These are phyloP conservation scores for Aspergillus conjunctus DNA, from an alignment of 495 filamentous ascomycete genomes.

Conservation along the genomic window DNA sequence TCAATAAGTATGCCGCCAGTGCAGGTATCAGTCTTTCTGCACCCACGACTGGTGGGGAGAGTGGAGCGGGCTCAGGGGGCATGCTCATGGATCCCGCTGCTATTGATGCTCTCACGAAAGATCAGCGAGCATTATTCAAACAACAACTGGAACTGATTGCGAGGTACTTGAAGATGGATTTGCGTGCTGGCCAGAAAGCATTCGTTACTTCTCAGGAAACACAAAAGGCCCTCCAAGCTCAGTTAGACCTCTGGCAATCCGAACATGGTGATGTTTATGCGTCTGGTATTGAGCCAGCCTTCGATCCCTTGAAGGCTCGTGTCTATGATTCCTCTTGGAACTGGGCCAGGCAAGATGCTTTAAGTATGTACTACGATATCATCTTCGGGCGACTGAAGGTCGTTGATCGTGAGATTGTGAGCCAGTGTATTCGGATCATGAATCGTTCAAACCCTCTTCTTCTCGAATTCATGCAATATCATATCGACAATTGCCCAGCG, in stretches of 20 bases:
- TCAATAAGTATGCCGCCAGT: conserved; percentile 85
- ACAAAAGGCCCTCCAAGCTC: conserved; percentile 81
- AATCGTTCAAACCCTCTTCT: conserved; percentile 95
- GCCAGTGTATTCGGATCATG: conserved; percentile 98
- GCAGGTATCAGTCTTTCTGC: conserved; percentile 85
- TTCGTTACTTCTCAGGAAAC: conserved; percentile 81
- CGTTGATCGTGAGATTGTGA: conserved; percentile 97
- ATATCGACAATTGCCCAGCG: conserved; percentile 98
- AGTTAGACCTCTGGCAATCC: conserved; percentile 90
- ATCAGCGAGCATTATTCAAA: conserved; percentile 92
- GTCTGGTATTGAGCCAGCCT: conserved; percentile 88
- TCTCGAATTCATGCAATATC: conserved; percentile 99
- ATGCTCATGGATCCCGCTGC: conserved; percentile 99
- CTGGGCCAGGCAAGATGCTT: conserved; percentile 95
- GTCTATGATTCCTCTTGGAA: conserved; percentile 99
- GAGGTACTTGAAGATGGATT: conserved; percentile 94
- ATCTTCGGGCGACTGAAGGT: conserved; percentile 93
- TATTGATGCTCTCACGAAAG: conserved; percentile 94
- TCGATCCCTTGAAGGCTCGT: conserved; percentile 89
- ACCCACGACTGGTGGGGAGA: conserved; percentile 72
- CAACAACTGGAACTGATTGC: conserved; percentile 95
- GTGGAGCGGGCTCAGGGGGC: conserved; percentile 64
- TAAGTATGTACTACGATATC: conserved; percentile 99
- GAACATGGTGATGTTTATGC: conserved; percentile 98
- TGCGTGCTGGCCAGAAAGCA: conserved; percentile 92